These are phyloP conservation scores for Alternaria metachromatica DNA, from an alignment of 2,329 filamentous ascomycete species.

Conservation along the genomic window DNA sequence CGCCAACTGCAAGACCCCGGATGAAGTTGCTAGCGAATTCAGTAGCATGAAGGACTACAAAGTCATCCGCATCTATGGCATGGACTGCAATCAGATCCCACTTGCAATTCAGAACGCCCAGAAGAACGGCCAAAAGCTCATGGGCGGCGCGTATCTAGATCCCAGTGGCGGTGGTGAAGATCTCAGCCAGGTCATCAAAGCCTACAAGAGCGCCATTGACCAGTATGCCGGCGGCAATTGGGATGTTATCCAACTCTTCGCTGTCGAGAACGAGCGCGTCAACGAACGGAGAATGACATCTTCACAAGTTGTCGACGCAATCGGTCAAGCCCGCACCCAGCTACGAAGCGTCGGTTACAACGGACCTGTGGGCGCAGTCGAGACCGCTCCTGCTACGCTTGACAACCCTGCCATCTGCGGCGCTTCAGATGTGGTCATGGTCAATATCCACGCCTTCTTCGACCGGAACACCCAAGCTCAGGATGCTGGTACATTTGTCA, in stretches of 20 bases:
- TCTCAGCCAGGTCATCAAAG: conserved; percentile 60
- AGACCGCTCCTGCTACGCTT: conserved; percentile 75
- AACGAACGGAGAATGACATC: conserved; percentile 59
- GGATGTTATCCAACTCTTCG: conserved; percentile 72
- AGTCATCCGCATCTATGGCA: conserved; percentile 77
- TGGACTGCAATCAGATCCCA: conserved; percentile 76
- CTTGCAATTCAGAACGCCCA: conserved; percentile 69
- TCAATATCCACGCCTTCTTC: conserved; percentile 87
- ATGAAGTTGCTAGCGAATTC: conserved; percentile 71
- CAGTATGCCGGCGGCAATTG: conserved; percentile 62
- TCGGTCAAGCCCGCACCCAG: conserved; percentile 63
- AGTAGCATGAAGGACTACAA: conserved; percentile 64
- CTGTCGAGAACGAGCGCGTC: conserved; percentile 82
- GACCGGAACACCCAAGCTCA: conserved; percentile 66
- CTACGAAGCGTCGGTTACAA: conserved; percentile 70
- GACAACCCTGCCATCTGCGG: conserved; percentile 73
- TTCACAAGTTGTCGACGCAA: conserved; percentile 62
- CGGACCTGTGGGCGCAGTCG: conserved; percentile 79
- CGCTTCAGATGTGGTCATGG: conserved; percentile 77
- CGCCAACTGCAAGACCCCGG: conserved; percentile 67
- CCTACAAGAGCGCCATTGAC: conserved; percentile 65
- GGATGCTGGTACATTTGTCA: conserved; percentile 71
- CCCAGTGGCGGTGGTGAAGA: conserved; percentile 50
- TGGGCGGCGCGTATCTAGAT: conserved; percentile 76
- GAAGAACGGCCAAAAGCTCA: conserved; percentile 70